phyloP scores from a whole-genome alignment of 2,329 filamentous ascomycete genomes.

The Trichoderma semiorbis region DNA sequence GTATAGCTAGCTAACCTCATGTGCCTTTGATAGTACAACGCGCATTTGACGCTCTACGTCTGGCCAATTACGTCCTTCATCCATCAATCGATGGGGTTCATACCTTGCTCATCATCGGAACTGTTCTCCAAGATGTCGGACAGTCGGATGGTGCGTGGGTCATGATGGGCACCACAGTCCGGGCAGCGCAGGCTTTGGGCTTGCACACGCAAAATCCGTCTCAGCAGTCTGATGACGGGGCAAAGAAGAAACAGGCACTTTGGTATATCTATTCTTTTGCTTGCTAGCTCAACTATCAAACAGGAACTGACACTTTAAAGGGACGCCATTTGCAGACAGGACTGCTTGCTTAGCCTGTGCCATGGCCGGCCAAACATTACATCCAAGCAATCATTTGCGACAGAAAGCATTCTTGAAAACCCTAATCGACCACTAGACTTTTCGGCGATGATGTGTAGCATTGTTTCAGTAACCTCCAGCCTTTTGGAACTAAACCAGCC shows the following conservation, averaged over 20 bases:
- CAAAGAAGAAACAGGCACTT: neutral
- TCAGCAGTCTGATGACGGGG: neutral
- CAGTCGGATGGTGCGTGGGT: constrained; percentile 16
- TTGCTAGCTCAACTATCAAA: neutral
- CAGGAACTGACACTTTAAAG: neutral
- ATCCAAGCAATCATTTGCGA: neutral
- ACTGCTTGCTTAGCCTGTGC: constrained; percentile 9
- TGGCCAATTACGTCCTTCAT: constrained; percentile 11
- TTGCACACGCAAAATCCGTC: neutral
- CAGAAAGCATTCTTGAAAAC: neutral
- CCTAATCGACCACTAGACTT: neutral
- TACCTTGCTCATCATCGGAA: constrained; percentile 8
- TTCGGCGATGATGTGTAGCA: neutral
- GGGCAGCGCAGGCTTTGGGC: constrained; percentile 13
- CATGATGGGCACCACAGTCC: constrained; percentile 7
- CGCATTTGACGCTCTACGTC: constrained; percentile 9
- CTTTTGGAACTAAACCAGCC: neutral
- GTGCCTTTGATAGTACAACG: neutral
- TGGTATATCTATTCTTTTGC: neutral
- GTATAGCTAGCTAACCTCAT: neutral
- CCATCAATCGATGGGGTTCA: constrained; percentile 2
- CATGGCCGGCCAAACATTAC: constrained; percentile 11
- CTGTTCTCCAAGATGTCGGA: constrained; percentile 12
- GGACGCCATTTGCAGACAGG: constrained; percentile 7
- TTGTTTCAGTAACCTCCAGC: neutral